Base-by-base conservation (phyloP, 768 basidiomycete genomes). In the Austroboletus eburneus region DNA sequence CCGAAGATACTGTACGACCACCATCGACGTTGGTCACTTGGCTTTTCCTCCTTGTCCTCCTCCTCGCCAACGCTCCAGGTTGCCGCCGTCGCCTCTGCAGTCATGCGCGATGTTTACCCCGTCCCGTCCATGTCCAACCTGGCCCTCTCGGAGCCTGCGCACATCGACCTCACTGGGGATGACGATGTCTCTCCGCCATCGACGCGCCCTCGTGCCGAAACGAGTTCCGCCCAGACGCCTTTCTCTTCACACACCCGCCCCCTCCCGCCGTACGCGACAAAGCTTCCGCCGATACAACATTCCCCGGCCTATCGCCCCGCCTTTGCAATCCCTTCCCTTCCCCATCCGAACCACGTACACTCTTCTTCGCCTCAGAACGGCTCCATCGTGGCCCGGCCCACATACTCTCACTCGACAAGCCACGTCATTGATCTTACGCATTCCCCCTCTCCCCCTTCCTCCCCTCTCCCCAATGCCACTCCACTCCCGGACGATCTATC, bases 351-450 rank as follows among this genome's bases (percentile, higher is more conserved):
- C 43, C 59, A 54, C n/a, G n/a, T n/a, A 29, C 56, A 54, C 23
- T 63, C 37, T 48, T 51, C 27, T 42, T 50, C 55, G 2, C 43
- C 62, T 20, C 65, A 64, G 20, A 62, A 57, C 37, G 54, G 56
- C 27, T 42, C 54, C 46, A 40, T 51, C 23, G 32, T 54, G 23
- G 39, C 45, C 32, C 37, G 52, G 24, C 58, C 65, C 21, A 44
- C 55, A 17, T 51, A 65, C 45, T 55, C 56, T 0, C 54, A 64
- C 35, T 54, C 65, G 5, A 62, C 61, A 41, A 72, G 70, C 48
- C 83, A 85, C 51, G 71, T 88, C 43, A 89, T 89, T 64, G 87
- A 89, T 74, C 77, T 89, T 27, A 89, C 84, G 16, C 69, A 72
- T 46, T 85, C 83, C 3, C 85, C 85, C 8, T 74, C 73, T 9